These are phyloP conservation scores for Veloporphyrellus conicus DNA, from an alignment of 1,284 basidiomycete genomes.

Conservation along the genomic window DNA sequence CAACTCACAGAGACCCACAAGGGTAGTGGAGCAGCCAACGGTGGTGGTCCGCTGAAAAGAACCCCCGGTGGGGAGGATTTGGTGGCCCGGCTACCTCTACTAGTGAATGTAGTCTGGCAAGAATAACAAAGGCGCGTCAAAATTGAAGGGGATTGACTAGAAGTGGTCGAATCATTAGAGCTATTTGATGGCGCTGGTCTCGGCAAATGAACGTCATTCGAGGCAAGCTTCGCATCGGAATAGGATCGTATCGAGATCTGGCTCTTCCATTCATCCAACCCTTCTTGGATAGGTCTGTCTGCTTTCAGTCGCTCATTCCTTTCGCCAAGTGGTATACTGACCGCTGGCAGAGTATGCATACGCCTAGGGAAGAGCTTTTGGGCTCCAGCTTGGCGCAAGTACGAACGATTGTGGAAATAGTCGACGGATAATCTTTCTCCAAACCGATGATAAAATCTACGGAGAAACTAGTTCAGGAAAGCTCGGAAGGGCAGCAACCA, in stretches of 20 bases:
- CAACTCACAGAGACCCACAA: slow-evolving; percentile 32
- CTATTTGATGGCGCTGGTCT: background rate
- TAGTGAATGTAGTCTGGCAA: slow-evolving; percentile 69
- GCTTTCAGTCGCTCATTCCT: background rate
- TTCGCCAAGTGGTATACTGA: slow-evolving; percentile 34
- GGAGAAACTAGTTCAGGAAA: slow-evolving; percentile 1
- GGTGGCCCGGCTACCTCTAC: slow-evolving; percentile 49
- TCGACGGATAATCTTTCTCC: slow-evolving; percentile 82
- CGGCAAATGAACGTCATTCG: slow-evolving; percentile 13
- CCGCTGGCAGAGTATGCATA: slow-evolving; percentile 73
- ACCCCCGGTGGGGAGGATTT: slow-evolving; percentile 7
- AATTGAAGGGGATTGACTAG: slow-evolving; percentile 34
- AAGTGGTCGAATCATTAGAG: slow-evolving; percentile 19
- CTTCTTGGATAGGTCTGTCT: slow-evolving; percentile 62
- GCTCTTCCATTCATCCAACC: slow-evolving; percentile 70
- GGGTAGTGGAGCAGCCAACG: slow-evolving; percentile 32
- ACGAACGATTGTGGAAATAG: slow-evolving; percentile 81
- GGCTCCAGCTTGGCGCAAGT: slow-evolving; percentile 82
- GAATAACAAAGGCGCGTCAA: slow-evolving; percentile 64
- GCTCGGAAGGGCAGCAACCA: background rate
- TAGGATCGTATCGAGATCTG: slow-evolving; percentile 68
- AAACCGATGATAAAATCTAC: slow-evolving; percentile 79
- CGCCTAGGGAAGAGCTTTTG: slow-evolving; percentile 48
- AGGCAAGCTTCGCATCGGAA: slow-evolving; percentile 25
- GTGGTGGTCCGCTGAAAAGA: background rate